phyloP scores from a whole-genome alignment of 371 early-diverging fungal species.

The Blakeslea trispora region DNA sequence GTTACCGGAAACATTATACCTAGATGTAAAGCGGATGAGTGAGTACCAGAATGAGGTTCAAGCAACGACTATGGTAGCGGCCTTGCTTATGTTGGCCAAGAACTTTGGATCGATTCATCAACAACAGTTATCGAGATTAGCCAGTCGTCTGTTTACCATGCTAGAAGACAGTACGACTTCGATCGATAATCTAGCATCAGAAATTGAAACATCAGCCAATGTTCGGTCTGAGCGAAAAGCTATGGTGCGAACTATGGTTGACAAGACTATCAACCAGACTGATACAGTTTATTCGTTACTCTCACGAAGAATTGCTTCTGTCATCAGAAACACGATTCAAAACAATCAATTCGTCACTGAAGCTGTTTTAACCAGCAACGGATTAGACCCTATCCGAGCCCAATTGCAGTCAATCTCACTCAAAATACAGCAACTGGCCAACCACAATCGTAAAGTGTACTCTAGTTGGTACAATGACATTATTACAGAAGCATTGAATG shows the following conservation, averaged over 20 bases:
- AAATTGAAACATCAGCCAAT: slow-evolving; percentile 36
- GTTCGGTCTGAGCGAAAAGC: slow-evolving; percentile 40
- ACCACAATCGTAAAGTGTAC: slow-evolving; percentile 73
- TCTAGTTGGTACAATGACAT: slow-evolving; percentile 65
- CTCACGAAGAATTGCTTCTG: slow-evolving; percentile 57
- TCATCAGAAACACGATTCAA: slow-evolving; percentile 56
- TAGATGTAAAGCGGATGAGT: slow-evolving; percentile 66
- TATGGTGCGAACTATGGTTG: slow-evolving; percentile 67
- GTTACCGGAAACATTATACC: slow-evolving; percentile 70
- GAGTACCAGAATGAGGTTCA: slow-evolving; percentile 70
- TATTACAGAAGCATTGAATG: slow-evolving; percentile 24
- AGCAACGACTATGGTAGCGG: slow-evolving; percentile 65
- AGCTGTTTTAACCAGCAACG: slow-evolving; percentile 55
- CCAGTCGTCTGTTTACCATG: slow-evolving; percentile 54
- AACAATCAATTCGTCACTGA: slow-evolving; percentile 49
- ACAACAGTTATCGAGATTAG: slow-evolving; percentile 32
- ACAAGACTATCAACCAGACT: slow-evolving; percentile 67
- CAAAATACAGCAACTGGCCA: slow-evolving; percentile 50
- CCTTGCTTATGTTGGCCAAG: slow-evolving; percentile 68
- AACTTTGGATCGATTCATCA: slow-evolving; percentile 50
- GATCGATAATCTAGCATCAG: slow-evolving; percentile 52
- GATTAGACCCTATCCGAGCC: slow-evolving; percentile 60
- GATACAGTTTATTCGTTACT: slow-evolving; percentile 73
- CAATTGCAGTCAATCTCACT: slow-evolving; percentile 55
- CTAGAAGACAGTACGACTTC: slow-evolving; percentile 52